Evolutionary conservation across 2,329 filamentous ascomycete genomes (phyloP).

Genomic region (Trichoderma arundinaceum): DNA sequence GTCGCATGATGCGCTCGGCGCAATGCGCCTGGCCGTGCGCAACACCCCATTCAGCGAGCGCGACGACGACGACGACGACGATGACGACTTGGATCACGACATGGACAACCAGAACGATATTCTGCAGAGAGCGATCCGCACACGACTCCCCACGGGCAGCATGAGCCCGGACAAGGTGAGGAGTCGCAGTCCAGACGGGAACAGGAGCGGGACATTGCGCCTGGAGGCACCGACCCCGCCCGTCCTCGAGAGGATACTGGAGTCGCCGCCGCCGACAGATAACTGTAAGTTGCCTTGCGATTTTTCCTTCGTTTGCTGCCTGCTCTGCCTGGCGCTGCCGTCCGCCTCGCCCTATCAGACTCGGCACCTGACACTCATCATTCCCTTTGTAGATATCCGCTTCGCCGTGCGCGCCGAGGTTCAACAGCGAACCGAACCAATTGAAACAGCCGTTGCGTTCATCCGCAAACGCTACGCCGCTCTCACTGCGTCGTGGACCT

Average conservation of each 20-base stretch:
- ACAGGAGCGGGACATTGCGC: constrained; percentile 49
- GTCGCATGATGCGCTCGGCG: constrained; percentile 58
- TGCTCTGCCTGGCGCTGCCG: constrained; percentile 12
- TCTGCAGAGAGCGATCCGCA: constrained; percentile 59
- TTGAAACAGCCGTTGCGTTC: constrained; percentile 73
- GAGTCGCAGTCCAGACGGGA: constrained; percentile 54
- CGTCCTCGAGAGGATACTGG: constrained; percentile 29
- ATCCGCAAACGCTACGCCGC: constrained; percentile 64
- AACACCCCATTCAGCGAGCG: constrained; percentile 36
- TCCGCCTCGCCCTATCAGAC: constrained; percentile 2
- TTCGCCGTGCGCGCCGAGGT: constrained; percentile 88
- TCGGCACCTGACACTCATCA: constrained; percentile 10
- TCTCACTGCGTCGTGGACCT: constrained; percentile 72
- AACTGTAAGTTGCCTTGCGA: constrained; percentile 54
- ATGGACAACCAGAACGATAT: constrained; percentile 44
- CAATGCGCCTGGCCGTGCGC: constrained; percentile 39
- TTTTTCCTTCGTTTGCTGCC: constrained; percentile 34
- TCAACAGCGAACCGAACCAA: constrained; percentile 82
- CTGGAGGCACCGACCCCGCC: constrained; percentile 42
- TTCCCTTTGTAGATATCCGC: constrained; percentile 70
- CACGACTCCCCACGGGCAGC: constrained; percentile 61
- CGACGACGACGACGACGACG: constrained; percentile 43
- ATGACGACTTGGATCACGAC: constrained; percentile 34
- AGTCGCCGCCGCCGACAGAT: constrained; percentile 45
- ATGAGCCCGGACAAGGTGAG: constrained; percentile 60